Base-by-base conservation (phyloP, 2,329 filamentous ascomycete genomes). In the Ceratocystis colombiana region DNA sequence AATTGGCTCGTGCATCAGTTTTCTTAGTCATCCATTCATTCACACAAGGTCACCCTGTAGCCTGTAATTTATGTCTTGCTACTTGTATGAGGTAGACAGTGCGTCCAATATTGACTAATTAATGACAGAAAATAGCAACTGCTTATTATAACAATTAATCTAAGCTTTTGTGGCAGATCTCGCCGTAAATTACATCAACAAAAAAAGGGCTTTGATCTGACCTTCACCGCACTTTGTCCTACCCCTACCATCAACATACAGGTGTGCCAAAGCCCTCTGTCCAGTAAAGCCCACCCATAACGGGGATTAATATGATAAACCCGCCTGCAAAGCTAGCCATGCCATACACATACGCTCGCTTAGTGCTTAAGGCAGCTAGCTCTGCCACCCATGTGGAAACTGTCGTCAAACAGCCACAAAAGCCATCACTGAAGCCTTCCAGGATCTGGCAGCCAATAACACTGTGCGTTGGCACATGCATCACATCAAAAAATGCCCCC, bases 211-310 rank as follows among this genome's bases (percentile, higher is more conserved):
- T 53, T 53, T 53, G 22, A 12, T 17, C n/a, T 50, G n/a, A 25
- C 55, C 17, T 30, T 59, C 25, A 20, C 28, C 28, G 28, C 37
- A 4, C 48, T 25, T 25, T 22, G 48, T 53, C 48, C 5, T 25
- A 8, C 30, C 53, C 17, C 48, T 67, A 50, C 20, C 48, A 15
- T 28, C 59, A 69, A 68, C 80, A 82, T 7, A 72, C 62, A 66
- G 81, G 65, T 1, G 70, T 69, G 17, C 72, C 73, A 70, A 85
- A 86, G 0, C 83, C 85, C 5, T 77, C 74, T 33, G 80, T 86
- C 90, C 89, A 95, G 68, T 82, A 77, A 72, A 93, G 75, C 68
- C 86, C 85, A 0, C 90, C 90, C 85, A 93, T 89, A 20, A 92
- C 80, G 0, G 84, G 78, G 28, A 91, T 79, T 79, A 89, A 74